A percentile compares a stretch with the other conserved stretches of the same genome.
Evolutionary conservation across 192 early-diverging fungal genomes (phyloP).

Genomic region (Coemansia sp.): DNA sequence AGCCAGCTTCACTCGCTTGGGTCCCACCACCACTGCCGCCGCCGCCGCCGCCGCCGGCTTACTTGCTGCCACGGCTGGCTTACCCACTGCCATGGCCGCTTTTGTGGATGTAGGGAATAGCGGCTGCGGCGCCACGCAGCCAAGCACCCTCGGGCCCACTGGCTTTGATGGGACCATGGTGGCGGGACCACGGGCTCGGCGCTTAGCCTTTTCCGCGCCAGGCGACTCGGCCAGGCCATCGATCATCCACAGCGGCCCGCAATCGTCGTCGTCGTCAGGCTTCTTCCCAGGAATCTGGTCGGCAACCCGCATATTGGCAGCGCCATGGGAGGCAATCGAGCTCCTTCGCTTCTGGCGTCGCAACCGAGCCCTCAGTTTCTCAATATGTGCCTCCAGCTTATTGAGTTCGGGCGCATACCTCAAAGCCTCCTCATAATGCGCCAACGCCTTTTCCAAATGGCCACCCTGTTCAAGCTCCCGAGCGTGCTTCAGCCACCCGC

Average conservation of each 20-base stretch:
- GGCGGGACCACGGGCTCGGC: neutral
- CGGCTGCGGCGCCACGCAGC: neutral
- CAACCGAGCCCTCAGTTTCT: slow-evolving; percentile 30
- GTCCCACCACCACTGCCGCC: neutral
- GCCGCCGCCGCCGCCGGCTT: neutral
- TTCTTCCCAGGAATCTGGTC: neutral
- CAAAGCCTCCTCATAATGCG: slow-evolving; percentile 52
- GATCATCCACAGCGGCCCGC: slow-evolving; percentile 35
- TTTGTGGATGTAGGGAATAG: neutral
- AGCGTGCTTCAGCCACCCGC: slow-evolving; percentile 53
- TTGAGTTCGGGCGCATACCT: slow-evolving; percentile 51
- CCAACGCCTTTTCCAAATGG: slow-evolving; percentile 48
- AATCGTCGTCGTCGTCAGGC: slow-evolving; percentile 21
- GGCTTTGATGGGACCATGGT: slow-evolving; percentile 7
- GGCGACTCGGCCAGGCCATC: slow-evolving; percentile 49
- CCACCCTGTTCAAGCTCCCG: slow-evolving; percentile 54
- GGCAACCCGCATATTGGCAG: slow-evolving; percentile 15
- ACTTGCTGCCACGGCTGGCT: neutral
- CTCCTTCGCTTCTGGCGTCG: slow-evolving; percentile 33
- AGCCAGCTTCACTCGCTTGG: slow-evolving; percentile 16
- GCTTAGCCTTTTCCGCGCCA: slow-evolving; percentile 46
- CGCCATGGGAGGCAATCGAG: slow-evolving; percentile 40
- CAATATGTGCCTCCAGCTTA: slow-evolving; percentile 49
- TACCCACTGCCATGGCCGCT: neutral
- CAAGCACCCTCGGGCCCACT: neutral